Conservation (phyloP, 1,284 basidiomycete species). For the Trametes versicolor region DNA sequence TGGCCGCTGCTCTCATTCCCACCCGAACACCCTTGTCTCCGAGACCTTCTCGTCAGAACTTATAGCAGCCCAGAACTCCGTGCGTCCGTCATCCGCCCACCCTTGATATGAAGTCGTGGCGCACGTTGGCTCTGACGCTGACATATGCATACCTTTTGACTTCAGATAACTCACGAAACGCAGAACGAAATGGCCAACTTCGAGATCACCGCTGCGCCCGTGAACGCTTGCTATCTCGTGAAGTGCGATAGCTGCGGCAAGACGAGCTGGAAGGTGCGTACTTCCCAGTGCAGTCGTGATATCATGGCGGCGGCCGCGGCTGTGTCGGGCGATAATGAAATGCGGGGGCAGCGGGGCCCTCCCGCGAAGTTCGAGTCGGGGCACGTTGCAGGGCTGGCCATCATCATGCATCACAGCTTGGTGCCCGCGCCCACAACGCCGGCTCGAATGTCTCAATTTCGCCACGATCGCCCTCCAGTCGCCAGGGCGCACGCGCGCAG, state of each 20-base stretch:
- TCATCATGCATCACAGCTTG: no score
- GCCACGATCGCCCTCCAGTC: neutral
- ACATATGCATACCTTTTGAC: neutral
- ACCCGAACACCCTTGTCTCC: constrained; percentile 2
- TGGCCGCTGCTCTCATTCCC: neutral
- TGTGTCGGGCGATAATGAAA: constrained; percentile 1
- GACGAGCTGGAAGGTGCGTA: constrained; percentile 76
- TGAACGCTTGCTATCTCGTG: constrained; percentile 64
- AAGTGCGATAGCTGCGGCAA: constrained; percentile 73
- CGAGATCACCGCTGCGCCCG: constrained; percentile 47
- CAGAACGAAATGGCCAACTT: constrained; percentile 36
- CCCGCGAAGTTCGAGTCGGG: no score
- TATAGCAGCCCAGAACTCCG: neutral
- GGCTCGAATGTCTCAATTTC: constrained; percentile 11
- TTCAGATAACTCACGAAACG: neutral
- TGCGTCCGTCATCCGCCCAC: neutral
- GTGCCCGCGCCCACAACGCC: neutral
- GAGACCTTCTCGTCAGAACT: constrained; percentile 1
- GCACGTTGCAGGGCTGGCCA: constrained; percentile 8
- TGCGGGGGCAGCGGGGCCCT: no score
- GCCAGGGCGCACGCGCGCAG: neutral
- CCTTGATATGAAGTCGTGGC: neutral
- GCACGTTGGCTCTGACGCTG: neutral
- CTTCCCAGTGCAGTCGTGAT: no score
- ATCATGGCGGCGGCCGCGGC: neutral